phyloP scores from a whole-genome alignment of 768 basidiomycete genomes.

The Macrocybe gigantea region DNA sequence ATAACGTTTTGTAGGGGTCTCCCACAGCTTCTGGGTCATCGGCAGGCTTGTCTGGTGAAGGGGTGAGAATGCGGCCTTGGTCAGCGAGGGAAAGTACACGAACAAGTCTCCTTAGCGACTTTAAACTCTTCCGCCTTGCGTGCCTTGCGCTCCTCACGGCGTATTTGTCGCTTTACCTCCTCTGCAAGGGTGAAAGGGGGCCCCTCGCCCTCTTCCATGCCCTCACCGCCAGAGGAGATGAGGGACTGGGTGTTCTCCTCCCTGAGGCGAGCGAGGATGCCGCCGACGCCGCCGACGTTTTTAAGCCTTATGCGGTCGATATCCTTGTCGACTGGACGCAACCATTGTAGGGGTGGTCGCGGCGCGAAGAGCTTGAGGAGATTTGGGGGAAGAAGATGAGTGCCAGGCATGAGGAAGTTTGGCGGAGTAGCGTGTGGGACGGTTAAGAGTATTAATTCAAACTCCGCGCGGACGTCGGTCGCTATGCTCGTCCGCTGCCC shows the following conservation, averaged over 20 bases:
- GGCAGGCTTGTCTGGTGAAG: conserved; percentile 75
- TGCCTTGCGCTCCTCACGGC: conserved; percentile 74
- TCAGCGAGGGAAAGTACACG: conserved; percentile 18
- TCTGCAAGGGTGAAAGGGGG: conserved; percentile 77
- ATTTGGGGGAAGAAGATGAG: conserved; percentile 91
- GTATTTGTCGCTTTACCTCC: conserved; percentile 74
- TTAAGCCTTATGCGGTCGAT: conserved; percentile 68
- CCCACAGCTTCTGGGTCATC: conserved; percentile 89
- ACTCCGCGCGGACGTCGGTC: conserved; percentile 11
- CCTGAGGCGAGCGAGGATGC: conserved; percentile 63
- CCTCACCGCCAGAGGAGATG: conserved; percentile 54
- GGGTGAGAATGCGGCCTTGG: conserved; percentile 4
- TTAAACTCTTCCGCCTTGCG: conserved; percentile 72
- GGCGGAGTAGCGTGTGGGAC: conserved; percentile 2
- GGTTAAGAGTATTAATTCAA: conserved; percentile 9
- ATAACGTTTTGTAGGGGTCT: conserved; percentile 97
- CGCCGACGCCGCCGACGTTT: conserved; percentile 71
- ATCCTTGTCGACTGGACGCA: conserved; percentile 81
- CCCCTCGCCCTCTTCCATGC: conserved; percentile 83
- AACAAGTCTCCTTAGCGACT: conserved; percentile 81
- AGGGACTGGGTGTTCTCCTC: conserved; percentile 72
- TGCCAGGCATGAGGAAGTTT: conserved; percentile 47
- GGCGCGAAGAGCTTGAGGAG: conserved; percentile 96
- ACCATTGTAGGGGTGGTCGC: conserved; percentile 82
- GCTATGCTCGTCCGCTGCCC: neutral